Base-by-base conservation (phyloP, 148 eudicot species). In the Camellia granthamiana region DNA sequence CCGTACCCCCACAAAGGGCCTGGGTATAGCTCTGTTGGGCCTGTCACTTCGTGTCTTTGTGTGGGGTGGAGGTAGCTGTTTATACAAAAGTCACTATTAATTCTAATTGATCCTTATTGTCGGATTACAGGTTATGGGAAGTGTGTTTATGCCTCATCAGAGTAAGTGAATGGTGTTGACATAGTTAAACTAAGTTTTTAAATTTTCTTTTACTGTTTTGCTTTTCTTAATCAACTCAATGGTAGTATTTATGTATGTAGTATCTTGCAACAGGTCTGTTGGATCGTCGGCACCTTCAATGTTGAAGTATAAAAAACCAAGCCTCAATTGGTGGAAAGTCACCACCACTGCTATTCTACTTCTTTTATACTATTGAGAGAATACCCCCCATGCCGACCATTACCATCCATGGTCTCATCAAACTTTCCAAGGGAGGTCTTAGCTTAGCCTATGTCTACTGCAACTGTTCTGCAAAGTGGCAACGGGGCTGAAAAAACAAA, bases 71-170 rank as follows among this genome's bases (percentile, higher is more conserved):
- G 64, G 21, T 61, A n/a, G 18, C 64, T 60, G 1, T 9, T 19
- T 19, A 2, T 7, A 9, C 38, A 30, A 30, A 30, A 30, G 38
- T 11, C 9, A 10, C 12, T 30, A 10, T 11, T 66, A 3, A 23
- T 66, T 41, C 69, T 66, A 66, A 66, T 66, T 69, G 7, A 6
- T 56, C 75, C 16, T 51, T 52, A 12, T 7, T 23, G 21, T 73
- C 30, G 11, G 61, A 16, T 49, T 54, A 3, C 76, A 73, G 76
- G 76, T 73, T 54, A 73, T 6, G 76, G 19, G n/a, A 73, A 55
- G 30, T 73, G 76, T 30, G 62, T 52, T 55, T 73, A 73, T 55
- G 0, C 76, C 5, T 19, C 59, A 13, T 52, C 76, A 16, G 76
- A 43, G 76, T 73, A 73, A 0, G 44, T 51, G 18, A 16, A 6